Percentiles rank a stretch among this genome's conserved stretches.
Conservation (phyloP, 306 rosid genomes). For the Carpinus fangiana region DNA sequence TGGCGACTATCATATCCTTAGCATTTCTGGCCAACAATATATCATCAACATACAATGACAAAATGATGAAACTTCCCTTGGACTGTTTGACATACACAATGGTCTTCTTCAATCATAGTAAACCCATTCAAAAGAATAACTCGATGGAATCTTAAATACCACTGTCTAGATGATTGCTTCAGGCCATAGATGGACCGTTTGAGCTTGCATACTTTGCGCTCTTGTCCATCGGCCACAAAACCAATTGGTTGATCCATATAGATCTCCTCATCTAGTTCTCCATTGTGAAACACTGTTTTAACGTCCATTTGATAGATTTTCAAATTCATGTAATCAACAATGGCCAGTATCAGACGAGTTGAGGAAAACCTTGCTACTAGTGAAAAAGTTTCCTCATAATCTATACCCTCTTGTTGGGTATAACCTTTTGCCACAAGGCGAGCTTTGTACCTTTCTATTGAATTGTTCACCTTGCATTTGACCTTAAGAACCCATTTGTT, state of each 20-base stretch:
- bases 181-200: not conserved
- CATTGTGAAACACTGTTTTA: not conserved
- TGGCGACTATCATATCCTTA: not conserved
- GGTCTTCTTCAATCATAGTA: not conserved
- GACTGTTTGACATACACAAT: not conserved
- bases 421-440: too few relatives aligned
- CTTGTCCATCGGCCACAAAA: not conserved
- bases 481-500: too few relatives aligned
- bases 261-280: too few relatives aligned
- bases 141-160: not conserved
- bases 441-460: too few relatives aligned
- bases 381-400: too few relatives aligned
- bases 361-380: too few relatives aligned
- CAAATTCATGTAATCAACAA: too few relatives aligned
- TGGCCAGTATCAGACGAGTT: too few relatives aligned
- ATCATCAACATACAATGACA: not conserved
- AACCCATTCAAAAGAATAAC: not conserved
- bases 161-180: not conserved
- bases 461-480: too few relatives aligned
- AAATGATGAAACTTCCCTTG: not conserved
- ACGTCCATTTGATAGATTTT: too few relatives aligned
- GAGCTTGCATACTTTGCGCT: not conserved
- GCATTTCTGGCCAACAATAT: not conserved
- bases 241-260: not conserved
- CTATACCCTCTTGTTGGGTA: too few relatives aligned